Percentiles rank a stretch among this genome's conserved stretches.
These are phyloP conservation scores for Stellera chamaejasme DNA, from an alignment of 345 rosid species.

Conservation along the genomic window DNA sequence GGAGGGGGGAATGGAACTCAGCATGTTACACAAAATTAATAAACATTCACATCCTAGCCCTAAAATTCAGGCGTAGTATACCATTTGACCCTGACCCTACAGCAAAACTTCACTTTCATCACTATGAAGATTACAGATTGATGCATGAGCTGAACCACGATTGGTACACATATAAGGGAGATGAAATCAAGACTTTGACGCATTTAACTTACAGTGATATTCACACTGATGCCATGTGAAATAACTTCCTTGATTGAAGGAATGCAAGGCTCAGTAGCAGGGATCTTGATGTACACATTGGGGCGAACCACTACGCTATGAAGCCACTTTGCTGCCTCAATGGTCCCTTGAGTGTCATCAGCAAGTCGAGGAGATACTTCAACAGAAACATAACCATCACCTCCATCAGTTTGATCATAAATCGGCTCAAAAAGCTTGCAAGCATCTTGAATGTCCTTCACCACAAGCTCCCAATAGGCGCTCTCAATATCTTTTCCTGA, in stretches of 20 bases:
- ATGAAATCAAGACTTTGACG: no score
- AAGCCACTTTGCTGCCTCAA: conserved; percentile 88
- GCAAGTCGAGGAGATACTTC: conserved; percentile 98
- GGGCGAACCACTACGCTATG: conserved; percentile 73
- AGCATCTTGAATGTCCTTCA: conserved; percentile 97
- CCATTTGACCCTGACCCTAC: not conserved
- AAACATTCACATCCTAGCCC: not conserved
- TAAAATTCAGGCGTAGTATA: not conserved
- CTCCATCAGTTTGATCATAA: conserved; percentile 85
- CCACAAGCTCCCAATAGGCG: conserved; percentile 96
- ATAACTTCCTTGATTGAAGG: conserved; percentile 93
- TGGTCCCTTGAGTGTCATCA: conserved; percentile 78
- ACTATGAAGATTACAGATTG: no score
- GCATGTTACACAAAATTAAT: not conserved
- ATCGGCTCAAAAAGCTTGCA: conserved; percentile 93
- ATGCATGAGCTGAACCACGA: no score
- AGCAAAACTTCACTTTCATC: no score
- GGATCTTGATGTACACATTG: conserved; percentile 94
- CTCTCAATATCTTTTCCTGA: conserved; percentile 85
- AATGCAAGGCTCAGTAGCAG: conserved; percentile 88
- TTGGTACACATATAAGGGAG: no score
- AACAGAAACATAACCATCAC: conserved; percentile 94
- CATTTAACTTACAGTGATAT: conserved; percentile 70
- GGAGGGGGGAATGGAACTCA: conserved; percentile 8
- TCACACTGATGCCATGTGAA: conserved; percentile 80